A percentile compares a stretch with the other conserved stretches of the same genome.
Conservation (phyloP, 2,329 filamentous ascomycete species). For the Sarocladium brachiariae region DNA sequence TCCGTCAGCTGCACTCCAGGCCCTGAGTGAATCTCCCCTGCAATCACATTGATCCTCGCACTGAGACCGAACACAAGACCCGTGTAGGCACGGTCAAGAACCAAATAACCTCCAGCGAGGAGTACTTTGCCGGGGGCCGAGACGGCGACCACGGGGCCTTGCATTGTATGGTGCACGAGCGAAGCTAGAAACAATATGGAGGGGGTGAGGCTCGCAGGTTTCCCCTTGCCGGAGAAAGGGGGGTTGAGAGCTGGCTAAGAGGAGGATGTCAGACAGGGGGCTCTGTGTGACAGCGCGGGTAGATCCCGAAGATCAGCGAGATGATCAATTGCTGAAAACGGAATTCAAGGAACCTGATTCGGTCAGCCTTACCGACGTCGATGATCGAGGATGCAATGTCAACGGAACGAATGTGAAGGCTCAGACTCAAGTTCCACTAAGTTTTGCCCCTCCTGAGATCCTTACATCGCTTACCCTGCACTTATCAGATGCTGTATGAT, state of each 20-base stretch:
- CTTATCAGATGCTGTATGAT: too few species aligned
- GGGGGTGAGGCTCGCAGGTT: too few species aligned
- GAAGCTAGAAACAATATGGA: too few species aligned
- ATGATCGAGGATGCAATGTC: neutral
- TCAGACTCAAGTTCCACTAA: too few species aligned
- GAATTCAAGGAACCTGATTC: neutral
- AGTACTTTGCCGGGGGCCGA: conserved; percentile 96
- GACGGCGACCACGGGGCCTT: conserved; percentile 45
- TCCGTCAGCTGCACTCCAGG: conserved; percentile 59
- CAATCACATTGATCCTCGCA: conserved; percentile 60
- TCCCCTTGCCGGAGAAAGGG: too few species aligned
- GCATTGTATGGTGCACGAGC: too few species aligned
- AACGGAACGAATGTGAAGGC: too few species aligned
- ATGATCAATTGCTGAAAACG: neutral
- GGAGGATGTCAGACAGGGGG: neutral
- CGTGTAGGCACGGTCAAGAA: conserved; percentile 81
- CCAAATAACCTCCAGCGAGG: conserved; percentile 88
- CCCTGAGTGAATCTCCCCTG: conserved; percentile 49
- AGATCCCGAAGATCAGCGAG: neutral
- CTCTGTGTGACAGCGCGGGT: neutral
- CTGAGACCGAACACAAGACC: conserved; percentile 64
- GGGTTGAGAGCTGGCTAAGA: neutral
- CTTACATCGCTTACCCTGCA: too few species aligned
- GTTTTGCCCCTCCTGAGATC: too few species aligned
- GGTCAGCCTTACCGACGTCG: neutral